Evolutionary conservation across 768 basidiomycete genomes (phyloP).

Genomic region (Amanita fuliginea): DNA sequence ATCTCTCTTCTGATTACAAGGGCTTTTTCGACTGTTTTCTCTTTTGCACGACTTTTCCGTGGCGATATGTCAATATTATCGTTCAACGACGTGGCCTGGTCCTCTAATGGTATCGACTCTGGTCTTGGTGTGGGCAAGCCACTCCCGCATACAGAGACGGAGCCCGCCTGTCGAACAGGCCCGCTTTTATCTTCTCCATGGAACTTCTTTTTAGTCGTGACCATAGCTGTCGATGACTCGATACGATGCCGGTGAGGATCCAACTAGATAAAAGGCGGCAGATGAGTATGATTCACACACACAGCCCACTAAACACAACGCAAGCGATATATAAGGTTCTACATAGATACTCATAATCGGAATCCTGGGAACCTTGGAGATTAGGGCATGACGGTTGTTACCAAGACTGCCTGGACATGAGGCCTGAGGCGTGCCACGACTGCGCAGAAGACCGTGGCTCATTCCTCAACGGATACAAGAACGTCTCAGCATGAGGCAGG

Average conservation of each 20-base stretch:
- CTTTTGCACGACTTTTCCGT: background rate
- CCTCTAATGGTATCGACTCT: background rate
- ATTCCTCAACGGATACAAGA: background rate
- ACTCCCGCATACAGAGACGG: background rate
- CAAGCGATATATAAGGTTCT: background rate
- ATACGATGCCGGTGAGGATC: conserved; percentile 1
- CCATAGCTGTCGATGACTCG: background rate
- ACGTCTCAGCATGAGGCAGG: background rate
- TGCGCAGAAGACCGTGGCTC: conserved; percentile 1
- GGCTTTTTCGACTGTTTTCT: background rate
- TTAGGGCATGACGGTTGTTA: background rate
- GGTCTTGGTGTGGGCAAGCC: background rate
- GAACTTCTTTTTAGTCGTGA: background rate
- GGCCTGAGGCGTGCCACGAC: background rate
- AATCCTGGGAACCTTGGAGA: conserved; percentile 1
- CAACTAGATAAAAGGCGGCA: conserved; percentile 1
- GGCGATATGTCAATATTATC: background rate
- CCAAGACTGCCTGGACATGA: background rate
- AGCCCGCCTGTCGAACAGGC: background rate
- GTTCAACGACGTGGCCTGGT: background rate
- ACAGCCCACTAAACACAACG: background rate
- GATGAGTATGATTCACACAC: background rate
- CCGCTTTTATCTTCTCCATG: background rate
- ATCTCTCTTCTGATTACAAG: background rate
- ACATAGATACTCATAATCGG: background rate